Conservation (phyloP, 2,329 filamentous ascomycete species). For the Apiospora phragmitis region DNA sequence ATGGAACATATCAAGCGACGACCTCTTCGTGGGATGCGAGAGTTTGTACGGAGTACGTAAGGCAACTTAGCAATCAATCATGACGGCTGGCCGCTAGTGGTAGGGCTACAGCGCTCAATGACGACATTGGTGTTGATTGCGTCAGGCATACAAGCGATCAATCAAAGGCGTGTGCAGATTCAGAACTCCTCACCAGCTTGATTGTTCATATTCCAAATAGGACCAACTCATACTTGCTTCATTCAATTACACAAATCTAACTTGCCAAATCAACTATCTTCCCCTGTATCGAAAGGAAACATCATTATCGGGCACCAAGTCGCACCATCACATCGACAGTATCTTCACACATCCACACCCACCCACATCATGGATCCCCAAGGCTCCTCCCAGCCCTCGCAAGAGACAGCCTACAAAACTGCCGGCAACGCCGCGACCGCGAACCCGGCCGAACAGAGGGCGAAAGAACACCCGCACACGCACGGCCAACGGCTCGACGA, state of each 20-base stretch:
- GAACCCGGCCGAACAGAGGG: constrained; percentile 26
- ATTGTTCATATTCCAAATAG: background rate
- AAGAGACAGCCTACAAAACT: constrained; percentile 25
- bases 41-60: background rate
- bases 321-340: background rate
- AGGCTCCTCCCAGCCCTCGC: constrained; percentile 27
- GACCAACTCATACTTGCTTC: background rate
- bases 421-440: constrained; percentile 27
- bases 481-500: constrained; percentile 19
- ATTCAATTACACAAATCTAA: background rate
- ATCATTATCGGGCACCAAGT: background rate
- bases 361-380: constrained; percentile 29
- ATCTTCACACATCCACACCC: background rate
- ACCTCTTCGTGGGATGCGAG: background rate
- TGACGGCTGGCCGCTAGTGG: background rate
- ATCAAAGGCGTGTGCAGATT: background rate
- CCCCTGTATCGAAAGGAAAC: background rate
- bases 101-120: constrained; percentile 4
- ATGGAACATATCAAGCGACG: background rate
- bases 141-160: background rate
- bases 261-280: background rate
- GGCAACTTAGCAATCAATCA: background rate
- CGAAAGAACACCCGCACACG: constrained; percentile 16
- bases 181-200: background rate
- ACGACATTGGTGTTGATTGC: constrained; percentile 1